Conservation (phyloP, 371 early-diverging fungal species). For the Mortierella sp. region DNA sequence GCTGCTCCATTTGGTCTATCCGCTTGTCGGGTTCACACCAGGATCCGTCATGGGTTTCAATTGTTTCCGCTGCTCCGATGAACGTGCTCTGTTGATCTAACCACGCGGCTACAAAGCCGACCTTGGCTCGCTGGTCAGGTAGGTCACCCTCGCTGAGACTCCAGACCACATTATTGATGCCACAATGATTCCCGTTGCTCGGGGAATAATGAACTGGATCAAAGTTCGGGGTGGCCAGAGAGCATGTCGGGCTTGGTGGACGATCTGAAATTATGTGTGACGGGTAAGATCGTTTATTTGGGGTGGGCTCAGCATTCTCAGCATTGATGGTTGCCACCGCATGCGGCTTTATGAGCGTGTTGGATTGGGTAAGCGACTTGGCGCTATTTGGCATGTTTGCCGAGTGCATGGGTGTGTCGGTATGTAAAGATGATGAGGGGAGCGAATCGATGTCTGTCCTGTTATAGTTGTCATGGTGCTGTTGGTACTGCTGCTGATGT, state of each 20-base stretch:
- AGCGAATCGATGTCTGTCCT: slow-evolving; percentile 6
- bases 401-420: slow-evolving; percentile 10
- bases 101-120: slow-evolving; percentile 33
- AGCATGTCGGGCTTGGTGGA: slow-evolving; percentile 9
- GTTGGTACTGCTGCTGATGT: slow-evolving; percentile 6
- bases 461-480: slow-evolving; percentile 20
- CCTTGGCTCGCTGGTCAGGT: slow-evolving; percentile 21
- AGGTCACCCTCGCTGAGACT: slow-evolving; percentile 43
- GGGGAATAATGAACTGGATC: slow-evolving; percentile 1
- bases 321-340: neutral
- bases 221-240: slow-evolving; percentile 12
- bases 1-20: slow-evolving; percentile 4
- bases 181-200: slow-evolving; percentile 7
- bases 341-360: neutral
- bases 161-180: slow-evolving; percentile 1
- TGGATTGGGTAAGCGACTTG: slow-evolving; percentile 14
- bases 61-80: neutral
- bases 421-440: slow-evolving; percentile 16
- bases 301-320: slow-evolving; percentile 14
- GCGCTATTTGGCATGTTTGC: slow-evolving; percentile 12
- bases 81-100: slow-evolving; percentile 18
- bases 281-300: neutral
- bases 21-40: neutral
- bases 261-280: slow-evolving; percentile 8
- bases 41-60: neutral